phyloP scores from a whole-genome alignment of 768 basidiomycete genomes.

The Hirschioporus abietinus region DNA sequence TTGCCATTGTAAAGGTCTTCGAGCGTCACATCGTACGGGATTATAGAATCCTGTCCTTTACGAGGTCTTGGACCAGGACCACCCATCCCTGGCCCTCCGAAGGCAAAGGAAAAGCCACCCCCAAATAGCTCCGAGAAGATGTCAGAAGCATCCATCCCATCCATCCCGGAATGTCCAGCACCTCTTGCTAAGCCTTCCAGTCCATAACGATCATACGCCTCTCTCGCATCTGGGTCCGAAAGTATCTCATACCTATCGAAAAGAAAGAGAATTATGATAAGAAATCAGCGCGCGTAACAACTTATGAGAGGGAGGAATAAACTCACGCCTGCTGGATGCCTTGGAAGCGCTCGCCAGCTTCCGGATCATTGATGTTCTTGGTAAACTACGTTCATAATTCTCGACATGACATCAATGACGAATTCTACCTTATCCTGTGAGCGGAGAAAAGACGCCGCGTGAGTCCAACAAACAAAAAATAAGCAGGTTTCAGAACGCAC shows the following conservation, averaged over 20 bases:
- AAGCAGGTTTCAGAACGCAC: constrained; percentile 38
- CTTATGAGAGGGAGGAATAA: constrained; percentile 3
- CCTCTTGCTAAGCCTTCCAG: constrained; percentile 58
- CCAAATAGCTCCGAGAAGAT: constrained; percentile 74
- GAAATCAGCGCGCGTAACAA: constrained; percentile 8
- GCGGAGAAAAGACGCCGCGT: constrained; percentile 7
- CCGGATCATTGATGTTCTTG: constrained; percentile 85
- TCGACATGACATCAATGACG: neutral
- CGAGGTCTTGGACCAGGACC: constrained; percentile 35
- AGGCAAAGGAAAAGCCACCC: constrained; percentile 59
- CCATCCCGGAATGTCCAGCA: constrained; percentile 30
- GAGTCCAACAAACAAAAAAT: constrained; percentile 8
- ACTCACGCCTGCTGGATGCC: constrained; percentile 84
- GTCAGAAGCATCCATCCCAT: constrained; percentile 56
- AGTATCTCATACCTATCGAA: constrained; percentile 73
- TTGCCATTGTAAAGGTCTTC: constrained; percentile 95
- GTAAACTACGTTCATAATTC: constrained; percentile 5
- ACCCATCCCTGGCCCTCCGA: constrained; percentile 30
- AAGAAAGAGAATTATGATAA: neutral
- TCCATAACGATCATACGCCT: constrained; percentile 68
- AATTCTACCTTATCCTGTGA: constrained; percentile 61
- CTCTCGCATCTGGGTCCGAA: constrained; percentile 61
- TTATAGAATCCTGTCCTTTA: constrained; percentile 67
- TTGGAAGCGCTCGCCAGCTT: constrained; percentile 80
- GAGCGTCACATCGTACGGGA: constrained; percentile 79